Evolutionary conservation across 768 basidiomycete genomes (phyloP), one percentile per base, ranked within the genome.

Genomic region (Rhizopogon vulgaris): DNA sequence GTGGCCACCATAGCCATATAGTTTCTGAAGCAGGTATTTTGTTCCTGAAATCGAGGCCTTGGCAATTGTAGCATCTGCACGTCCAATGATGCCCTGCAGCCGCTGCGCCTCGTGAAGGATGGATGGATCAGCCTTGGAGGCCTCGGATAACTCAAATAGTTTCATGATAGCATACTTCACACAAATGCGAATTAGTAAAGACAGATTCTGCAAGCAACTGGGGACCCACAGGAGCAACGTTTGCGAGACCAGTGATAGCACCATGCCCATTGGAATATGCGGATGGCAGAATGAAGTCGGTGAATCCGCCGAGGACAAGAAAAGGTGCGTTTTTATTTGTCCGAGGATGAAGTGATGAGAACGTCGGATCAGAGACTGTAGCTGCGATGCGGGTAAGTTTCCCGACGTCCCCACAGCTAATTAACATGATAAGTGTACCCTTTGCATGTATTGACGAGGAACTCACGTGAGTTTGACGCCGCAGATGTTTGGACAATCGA

Each of bases 401-500:
- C 45, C 93, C 94, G 56, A 96, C 90, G 61, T 88, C 90, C 27
- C 89, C 92, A 61, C 94, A 95, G 39, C 89, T 91, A 58, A 46
- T 54, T 24, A 38, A 15, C 54, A 22, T 46, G 52, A 55, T 58
- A 14, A 64, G 43, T 25, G 32, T 22, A 8, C 39, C 41, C 24
- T 36, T 27, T n/a, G 7, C 30, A 28, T 14, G n/a, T 22, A 46
- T 46, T 15, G 3, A 46, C 4, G 14, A 41, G 45, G 6, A 32
- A 77, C 86, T 40, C 69, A 89, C 82, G 93, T 95, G 53, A 95
- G 79, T 69, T 97, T 97, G 56, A 94, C 84, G 18, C 93, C 94
- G 58, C 76, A 82, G 37, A 89, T 73, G 66, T 94, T 94, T 48
- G 87, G 78, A 58, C 82, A 86, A 56, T 84, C 82, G 27, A 64